A percentile compares a stretch with the other conserved stretches of the same genome.
Evolutionary conservation across 2,329 filamentous ascomycete species (phyloP).

Genomic region (Zymoseptoria tritici): DNA sequence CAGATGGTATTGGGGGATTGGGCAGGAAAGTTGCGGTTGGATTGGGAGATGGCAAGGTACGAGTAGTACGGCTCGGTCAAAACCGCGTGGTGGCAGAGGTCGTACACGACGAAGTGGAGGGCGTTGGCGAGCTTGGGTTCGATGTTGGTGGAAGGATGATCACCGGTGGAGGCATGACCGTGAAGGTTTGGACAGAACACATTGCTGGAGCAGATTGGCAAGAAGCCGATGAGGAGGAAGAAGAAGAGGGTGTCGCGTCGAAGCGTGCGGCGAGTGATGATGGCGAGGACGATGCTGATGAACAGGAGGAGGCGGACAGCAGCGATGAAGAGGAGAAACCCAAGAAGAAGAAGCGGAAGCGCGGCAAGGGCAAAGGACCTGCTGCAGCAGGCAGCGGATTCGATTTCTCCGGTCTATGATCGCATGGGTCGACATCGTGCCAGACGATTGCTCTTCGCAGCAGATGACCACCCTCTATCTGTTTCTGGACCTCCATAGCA

Average conservation of each 20-base stretch:
- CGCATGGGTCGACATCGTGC: neutral
- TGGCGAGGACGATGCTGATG: conserved; percentile 33
- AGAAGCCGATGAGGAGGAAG: conserved; percentile 38
- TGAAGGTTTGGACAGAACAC: conserved; percentile 86
- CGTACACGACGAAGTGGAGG: conserved; percentile 79
- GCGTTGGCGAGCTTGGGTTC: conserved; percentile 73
- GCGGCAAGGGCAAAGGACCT: conserved; percentile 24
- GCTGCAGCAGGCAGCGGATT: conserved; percentile 13
- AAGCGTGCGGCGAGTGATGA: conserved; percentile 42
- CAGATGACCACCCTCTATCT: neutral
- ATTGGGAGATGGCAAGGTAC: conserved; percentile 69
- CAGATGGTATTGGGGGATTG: conserved; percentile 57
- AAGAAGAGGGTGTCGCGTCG: conserved; percentile 21
- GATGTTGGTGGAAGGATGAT: conserved; percentile 82
- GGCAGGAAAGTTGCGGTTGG: conserved; percentile 73
- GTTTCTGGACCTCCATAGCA: neutral
- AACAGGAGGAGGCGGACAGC: conserved; percentile 28
- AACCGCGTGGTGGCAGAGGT: conserved; percentile 64
- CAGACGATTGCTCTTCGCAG: neutral
- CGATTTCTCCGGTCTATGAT: conserved; percentile 23
- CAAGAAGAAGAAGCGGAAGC: conserved; percentile 39
- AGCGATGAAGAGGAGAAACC: conserved; percentile 40
- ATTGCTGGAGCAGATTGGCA: conserved; percentile 48
- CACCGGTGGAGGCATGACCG: conserved; percentile 72
- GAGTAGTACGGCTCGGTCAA: conserved; percentile 65